Percentiles rank a stretch among this genome's conserved stretches.
phyloP scores from a whole-genome alignment of 371 early-diverging fungal species.

The Mucor ambiguus region DNA sequence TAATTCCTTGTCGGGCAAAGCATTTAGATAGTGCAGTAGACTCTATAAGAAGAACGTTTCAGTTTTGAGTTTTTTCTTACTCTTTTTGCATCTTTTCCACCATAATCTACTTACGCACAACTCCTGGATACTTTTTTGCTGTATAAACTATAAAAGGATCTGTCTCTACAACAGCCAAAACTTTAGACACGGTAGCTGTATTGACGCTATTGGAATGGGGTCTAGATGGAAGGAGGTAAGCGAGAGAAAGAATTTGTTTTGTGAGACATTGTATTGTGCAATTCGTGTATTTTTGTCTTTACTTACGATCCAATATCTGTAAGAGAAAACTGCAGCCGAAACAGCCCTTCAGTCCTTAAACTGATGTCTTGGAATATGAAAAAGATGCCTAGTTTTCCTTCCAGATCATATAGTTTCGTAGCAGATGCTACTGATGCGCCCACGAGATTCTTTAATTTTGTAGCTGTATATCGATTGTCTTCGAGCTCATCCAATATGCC shows the following conservation, averaged over 20 bases:
- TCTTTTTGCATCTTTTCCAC: not conserved
- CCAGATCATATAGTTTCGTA: slow-evolving; percentile 58
- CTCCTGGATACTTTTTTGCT: slow-evolving; percentile 70
- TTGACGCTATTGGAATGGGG: slow-evolving; percentile 36
- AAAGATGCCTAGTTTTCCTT: slow-evolving; percentile 72
- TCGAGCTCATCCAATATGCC: not conserved
- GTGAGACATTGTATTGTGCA: not conserved
- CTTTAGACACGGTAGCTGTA: slow-evolving; percentile 34
- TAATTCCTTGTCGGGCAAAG: slow-evolving; percentile 72
- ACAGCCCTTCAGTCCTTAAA: slow-evolving; percentile 68
- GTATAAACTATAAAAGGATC: slow-evolving; percentile 63
- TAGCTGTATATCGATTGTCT: slow-evolving; percentile 31
- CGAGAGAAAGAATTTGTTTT: not conserved
- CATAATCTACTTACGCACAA: slow-evolving; percentile 54
- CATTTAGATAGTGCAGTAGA: slow-evolving; percentile 69
- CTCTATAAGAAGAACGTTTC: slow-evolving; percentile 33
- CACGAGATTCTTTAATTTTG: slow-evolving; percentile 61
- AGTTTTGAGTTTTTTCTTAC: not conserved
- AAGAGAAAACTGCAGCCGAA: slow-evolving; percentile 65
- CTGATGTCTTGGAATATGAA: slow-evolving; percentile 78
- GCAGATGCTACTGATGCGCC: slow-evolving; percentile 76
- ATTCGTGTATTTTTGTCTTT: not conserved
- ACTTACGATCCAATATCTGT: slow-evolving; percentile 53
- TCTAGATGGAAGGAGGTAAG: slow-evolving; percentile 10
- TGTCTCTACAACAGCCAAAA: slow-evolving; percentile 42